These are phyloP conservation scores for Geranium brycei DNA, from an alignment of 345 rosid genomes.

Conservation along the genomic window DNA sequence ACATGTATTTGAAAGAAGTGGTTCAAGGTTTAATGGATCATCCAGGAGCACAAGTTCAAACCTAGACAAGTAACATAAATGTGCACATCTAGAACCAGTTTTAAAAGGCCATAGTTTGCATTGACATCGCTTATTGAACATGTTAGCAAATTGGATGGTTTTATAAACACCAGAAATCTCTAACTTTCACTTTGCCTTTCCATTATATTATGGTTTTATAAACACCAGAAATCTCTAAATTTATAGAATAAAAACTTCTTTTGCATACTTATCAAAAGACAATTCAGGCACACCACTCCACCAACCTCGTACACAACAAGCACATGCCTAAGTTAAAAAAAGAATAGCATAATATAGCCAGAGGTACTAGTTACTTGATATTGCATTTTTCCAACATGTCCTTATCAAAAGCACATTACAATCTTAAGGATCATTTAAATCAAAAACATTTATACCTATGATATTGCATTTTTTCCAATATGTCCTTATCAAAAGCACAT, in stretches of 20 bases:
- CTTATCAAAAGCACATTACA: too few species aligned
- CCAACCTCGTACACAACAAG: slow-evolving; percentile 78
- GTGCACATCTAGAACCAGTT: background rate
- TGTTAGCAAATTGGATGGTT: background rate
- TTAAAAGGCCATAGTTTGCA: background rate
- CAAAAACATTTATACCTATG: too few species aligned
- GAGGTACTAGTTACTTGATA: background rate
- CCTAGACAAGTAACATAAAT: background rate
- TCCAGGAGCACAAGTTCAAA: background rate
- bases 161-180: background rate
- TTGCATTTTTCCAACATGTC: too few species aligned
- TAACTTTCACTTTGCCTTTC: background rate
- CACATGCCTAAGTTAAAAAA: slow-evolving; percentile 7
- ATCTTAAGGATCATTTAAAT: too few species aligned
- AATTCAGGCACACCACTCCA: slow-evolving; percentile 82
- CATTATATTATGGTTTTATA: background rate
- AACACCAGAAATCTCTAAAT: slow-evolving; percentile 31
- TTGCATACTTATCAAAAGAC: slow-evolving; percentile 45
- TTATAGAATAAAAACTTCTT: slow-evolving; percentile 4
- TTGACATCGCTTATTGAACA: background rate
- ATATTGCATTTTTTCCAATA: too few species aligned
- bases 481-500: too few species aligned
- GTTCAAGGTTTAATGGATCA: background rate
- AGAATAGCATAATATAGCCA: background rate
- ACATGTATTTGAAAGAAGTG: background rate